A percentile compares a stretch with the other conserved stretches of the same genome.
Evolutionary conservation across 345 rosid genomes (phyloP).

Genomic region (Clarkia xantiana): DNA sequence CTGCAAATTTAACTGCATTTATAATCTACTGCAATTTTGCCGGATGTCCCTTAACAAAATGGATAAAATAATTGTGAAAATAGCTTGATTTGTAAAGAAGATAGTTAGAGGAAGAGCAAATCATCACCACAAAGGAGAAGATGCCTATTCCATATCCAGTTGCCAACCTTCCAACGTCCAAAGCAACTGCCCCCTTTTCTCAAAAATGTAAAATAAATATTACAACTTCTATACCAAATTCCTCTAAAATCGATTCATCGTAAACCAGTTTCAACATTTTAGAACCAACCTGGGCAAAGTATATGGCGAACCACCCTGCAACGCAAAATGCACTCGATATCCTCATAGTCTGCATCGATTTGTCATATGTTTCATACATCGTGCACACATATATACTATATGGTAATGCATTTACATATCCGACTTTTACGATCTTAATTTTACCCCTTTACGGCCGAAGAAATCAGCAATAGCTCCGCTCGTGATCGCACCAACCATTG

Average conservation of each 20-base stretch:
- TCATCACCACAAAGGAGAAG: conserved; percentile 76
- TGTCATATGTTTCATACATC: no score
- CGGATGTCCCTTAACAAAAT: no score
- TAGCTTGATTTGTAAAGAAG: neutral
- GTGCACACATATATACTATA: no score
- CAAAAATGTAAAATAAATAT: conserved; percentile 1
- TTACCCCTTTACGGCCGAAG: conserved; percentile 83
- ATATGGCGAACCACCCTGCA: conserved; percentile 78
- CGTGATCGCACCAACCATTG: conserved; percentile 92
- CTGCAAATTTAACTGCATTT: no score
- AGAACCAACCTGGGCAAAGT: conserved; percentile 60
- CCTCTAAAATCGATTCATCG: no score
- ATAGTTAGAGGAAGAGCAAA: neutral
- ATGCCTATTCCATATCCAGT: conserved; percentile 92
- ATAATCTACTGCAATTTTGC: no score
- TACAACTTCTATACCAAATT: no score
- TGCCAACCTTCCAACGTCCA: conserved; percentile 71
- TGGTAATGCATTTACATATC: no score
- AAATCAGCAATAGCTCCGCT: conserved; percentile 73
- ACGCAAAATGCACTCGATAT: conserved; percentile 41
- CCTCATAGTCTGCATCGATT: conserved; percentile 65
- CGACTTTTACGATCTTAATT: no score
- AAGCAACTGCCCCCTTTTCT: conserved; percentile 34
- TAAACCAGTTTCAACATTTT: neutral
- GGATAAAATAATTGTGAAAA: no score